Base-by-base conservation (phyloP, 2,329 filamentous ascomycete species). In the Cladophialophora yegresii region DNA sequence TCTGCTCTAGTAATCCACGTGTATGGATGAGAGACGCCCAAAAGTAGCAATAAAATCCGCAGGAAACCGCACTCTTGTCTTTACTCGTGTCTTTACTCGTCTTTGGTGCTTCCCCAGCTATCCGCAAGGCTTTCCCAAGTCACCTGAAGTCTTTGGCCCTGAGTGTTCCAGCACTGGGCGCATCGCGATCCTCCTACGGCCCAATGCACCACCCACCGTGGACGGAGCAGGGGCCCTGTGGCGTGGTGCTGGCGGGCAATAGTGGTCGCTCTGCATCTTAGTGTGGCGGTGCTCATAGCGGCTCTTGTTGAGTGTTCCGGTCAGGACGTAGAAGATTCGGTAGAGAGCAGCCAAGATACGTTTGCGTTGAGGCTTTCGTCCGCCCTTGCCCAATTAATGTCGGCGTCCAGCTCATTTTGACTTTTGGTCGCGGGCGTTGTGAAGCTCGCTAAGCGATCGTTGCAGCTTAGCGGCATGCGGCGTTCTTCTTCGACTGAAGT, bases 371-470 rank as follows among this genome's bases (percentile, higher is more conserved):
- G 23, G 45, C 16, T 36, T 50, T 49, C 40, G 55, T 58, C 8
- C 20, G 8, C 47, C n/a, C 55, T 58, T 58, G 55, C 40, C 30
- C 26, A 49, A 58, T 49, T 32, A 50, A 45, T 49, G 28, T 50
- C 55, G 57, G 57, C 57, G 45, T 23, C 33, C 26, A 36, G 45
- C 57, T 43, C 57, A 30, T 53, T 53, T 59, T 59, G 57, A 59
- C 57, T 59, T 59, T 43, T 53, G 55, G 43, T 50, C 36, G 57
- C 45, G 22, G 55, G 40, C 55, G 55, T 59, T 59, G 45, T 26
- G 30, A 59, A 43, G 57, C 47, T 59, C 57, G 57, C 57, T 59
- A 59, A 50, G 30, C 47, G 28, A 59, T 59, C 28, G 51, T 36
- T 33, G 57, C 47, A 10, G 45, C 51, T 54, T 59, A 59, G 57